These are phyloP conservation scores for Hypoxylon sp. DNA, from an alignment of 2,329 filamentous ascomycete species.

Conservation along the genomic window DNA sequence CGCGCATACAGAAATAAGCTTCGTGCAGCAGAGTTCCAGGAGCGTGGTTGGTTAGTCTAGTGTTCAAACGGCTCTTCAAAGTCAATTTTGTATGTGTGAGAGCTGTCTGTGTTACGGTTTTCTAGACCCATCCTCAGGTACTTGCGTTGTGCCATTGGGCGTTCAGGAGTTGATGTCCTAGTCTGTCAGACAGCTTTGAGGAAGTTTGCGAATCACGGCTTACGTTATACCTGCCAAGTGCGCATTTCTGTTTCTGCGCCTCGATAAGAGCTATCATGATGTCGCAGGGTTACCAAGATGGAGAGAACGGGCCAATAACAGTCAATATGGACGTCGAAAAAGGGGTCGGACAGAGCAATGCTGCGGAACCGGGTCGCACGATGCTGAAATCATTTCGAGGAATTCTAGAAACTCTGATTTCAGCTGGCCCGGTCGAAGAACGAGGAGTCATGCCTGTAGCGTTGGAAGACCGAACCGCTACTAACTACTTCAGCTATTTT, in stretches of 20 bases:
- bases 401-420: constrained; percentile 26
- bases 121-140: not conserved
- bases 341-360: constrained; percentile 21
- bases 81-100: not conserved
- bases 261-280: constrained; percentile 9
- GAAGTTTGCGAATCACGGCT: not conserved
- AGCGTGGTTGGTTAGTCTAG: not conserved
- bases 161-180: not conserved
- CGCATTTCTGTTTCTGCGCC: not conserved
- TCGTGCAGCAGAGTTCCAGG: not conserved
- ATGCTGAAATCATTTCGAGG: constrained; percentile 9
- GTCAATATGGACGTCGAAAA: constrained; percentile 33
- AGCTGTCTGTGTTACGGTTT: constrained; percentile 7
- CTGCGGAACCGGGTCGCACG: constrained; percentile 13
- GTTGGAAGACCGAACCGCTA: constrained; percentile 50
- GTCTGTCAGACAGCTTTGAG: not conserved
- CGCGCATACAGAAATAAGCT: constrained; percentile 16
- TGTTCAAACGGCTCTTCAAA: constrained; percentile 1
- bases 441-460: constrained; percentile 50
- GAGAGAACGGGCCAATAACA: not conserved
- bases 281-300: constrained; percentile 16
- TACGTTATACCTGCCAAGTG: not conserved
- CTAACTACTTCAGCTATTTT: constrained; percentile 49
- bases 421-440: constrained; percentile 45
- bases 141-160: constrained; percentile 6